Conservation (phyloP, 305 asterid genomes). For the Caryopteris hybrid region DNA sequence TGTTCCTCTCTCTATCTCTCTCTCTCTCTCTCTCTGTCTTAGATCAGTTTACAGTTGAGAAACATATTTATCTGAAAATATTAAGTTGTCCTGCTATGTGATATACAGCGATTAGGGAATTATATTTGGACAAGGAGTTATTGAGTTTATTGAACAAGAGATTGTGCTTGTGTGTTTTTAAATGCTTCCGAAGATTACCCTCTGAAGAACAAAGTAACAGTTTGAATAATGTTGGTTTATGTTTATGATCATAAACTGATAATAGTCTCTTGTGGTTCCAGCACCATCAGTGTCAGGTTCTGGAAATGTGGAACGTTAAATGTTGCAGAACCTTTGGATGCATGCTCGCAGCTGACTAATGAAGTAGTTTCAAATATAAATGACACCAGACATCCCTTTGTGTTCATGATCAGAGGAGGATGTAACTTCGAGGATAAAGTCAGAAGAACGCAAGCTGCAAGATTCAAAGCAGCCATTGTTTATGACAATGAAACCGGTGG, state of each 20-base stretch:
- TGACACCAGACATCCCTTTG: constrained; percentile 40
- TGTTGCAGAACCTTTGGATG: constrained; percentile 73
- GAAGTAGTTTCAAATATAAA: constrained; percentile 25
- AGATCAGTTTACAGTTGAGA: too few relatives aligned
- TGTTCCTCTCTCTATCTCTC: too few relatives aligned
- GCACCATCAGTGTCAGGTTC: constrained; percentile 57
- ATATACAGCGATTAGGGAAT: not conserved
- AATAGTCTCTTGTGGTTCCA: constrained; percentile 29
- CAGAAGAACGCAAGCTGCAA: constrained; percentile 64
- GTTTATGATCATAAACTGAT: constrained; percentile 19
- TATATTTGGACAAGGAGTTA: not conserved
- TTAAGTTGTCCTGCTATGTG: not conserved
- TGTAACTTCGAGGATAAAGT: constrained; percentile 75
- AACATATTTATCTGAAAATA: not conserved
- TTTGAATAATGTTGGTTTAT: not conserved
- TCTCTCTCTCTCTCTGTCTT: too few relatives aligned
- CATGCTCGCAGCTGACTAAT: constrained; percentile 52
- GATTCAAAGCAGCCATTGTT: constrained; percentile 70
- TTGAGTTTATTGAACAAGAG: too few relatives aligned
- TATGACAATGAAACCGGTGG: constrained; percentile 49
- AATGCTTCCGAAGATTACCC: too few relatives aligned
- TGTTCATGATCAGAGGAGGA: constrained; percentile 67
- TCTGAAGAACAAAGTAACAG: not conserved
- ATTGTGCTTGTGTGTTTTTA: not conserved
- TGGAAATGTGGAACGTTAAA: constrained; percentile 49